Base-by-base conservation (phyloP, 78 protist genomes). In the Capsaspora owczarzaki region DNA sequence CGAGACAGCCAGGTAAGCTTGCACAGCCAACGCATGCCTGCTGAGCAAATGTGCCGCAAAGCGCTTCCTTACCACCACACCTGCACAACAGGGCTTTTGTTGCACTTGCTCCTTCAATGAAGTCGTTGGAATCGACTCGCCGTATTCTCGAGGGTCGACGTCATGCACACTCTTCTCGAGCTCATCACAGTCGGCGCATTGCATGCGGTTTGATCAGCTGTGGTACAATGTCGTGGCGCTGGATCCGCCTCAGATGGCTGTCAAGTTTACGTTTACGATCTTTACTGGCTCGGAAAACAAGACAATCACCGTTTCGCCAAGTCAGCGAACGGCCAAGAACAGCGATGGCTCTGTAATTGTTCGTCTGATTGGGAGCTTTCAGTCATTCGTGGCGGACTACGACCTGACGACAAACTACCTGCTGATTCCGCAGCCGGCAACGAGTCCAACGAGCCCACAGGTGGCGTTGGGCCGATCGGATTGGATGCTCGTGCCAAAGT, bases 131-230 rank as follows among this genome's bases (percentile, higher is more conserved):
- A 12, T 33, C 22, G 16, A 12, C 16, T 19, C 37, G 72, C 31
- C 72, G 20, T 19, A 33, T 19, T 10, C 72, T 12, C 37, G 37
- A 29, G 12, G 38, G 8, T 33, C 22, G 8, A 33, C 72, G n/a
- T n/a, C n/a, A n/a, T 33, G 31, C 72, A 20, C 72, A 25, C 44
- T 29, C 44, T 66, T 66, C 37, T 12, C 22, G 12, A 20, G 44
- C 44, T 66, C 72, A 35, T 20, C 8, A 35, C 38, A 66, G 72
- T 66, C 72, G 44, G 72, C 72, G 37, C 72, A 66, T 19, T 66
- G 72, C 37, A 12, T 66, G 72, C 72, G 72, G 22, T 66, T 35
- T 33, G 72, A 66, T 33, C 8, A 29, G 8, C 20, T 66, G 31
- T 66, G 72, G 72, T 66, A 66, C 19, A 12, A 10, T 10, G 72